Evolutionary conservation across 108 stramenopile genomes (phyloP), one percentile per base, ranked within the genome.

Genomic region (Discostella stelligeroides): DNA sequence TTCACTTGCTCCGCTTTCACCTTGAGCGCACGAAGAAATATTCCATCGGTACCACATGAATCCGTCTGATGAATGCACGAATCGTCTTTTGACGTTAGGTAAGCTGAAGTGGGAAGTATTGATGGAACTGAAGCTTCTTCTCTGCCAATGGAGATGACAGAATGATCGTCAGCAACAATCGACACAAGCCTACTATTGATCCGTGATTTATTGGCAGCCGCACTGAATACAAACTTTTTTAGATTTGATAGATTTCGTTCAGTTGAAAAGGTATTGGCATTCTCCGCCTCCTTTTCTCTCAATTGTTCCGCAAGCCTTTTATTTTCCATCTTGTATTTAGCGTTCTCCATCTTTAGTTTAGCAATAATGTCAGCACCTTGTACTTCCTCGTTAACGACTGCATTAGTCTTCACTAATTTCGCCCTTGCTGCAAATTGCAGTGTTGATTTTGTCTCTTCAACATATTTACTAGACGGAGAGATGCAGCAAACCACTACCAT

Each of bases 391-490:
- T 99, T 98, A 39, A 97, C 97, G 67, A 93, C 82, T 4, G 99
- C 98, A 82, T 97, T 98, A 43, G 98, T 99, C 85, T 99, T 99
- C 68, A 99, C 98, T 30, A 98, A 91, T 82, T 99, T 99, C 24
- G 99, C 99, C 37, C 99, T 87, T 11, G 97, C 90, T 7, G 99
- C 99, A 82, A 98, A 99, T 67, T 92, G 92, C 25, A 99, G 85
- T 4, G 99, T 99, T 3, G 95, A 95, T 49, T 97, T 77, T 5
- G 98, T 99, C 60, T 99, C 99, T 63, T 99, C 98, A 50, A 97
- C 77, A 75, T 97, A 98, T 60, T 97, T 88, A 58, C 95, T 96
- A 1, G 99, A 98, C 0, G 99, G 98, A 15, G 98, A 97, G 37
- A 96, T 95, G 63, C 92, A 93, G 63, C 89, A 93, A 74, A 90